Base-by-base conservation (phyloP, 2,329 filamentous ascomycete species). In the Cladobotryum protrusum region DNA sequence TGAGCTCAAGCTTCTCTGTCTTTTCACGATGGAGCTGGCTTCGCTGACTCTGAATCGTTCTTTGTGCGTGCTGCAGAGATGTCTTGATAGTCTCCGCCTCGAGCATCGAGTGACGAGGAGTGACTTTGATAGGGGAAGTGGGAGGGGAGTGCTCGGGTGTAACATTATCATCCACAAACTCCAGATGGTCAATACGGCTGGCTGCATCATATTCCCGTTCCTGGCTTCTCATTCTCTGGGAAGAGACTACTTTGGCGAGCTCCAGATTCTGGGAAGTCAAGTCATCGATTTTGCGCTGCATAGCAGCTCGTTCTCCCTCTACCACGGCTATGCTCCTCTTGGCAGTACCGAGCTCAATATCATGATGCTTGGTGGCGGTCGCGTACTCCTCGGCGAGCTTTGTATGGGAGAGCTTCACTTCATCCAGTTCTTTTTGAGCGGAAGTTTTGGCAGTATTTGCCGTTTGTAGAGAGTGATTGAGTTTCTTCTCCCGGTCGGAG, bases 21-120 rank as follows among this genome's bases (percentile, higher is more conserved):
- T 97, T 99, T 68, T 99, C 93, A 33, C 93, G 87, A 67, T 99
- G 92, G 43, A 97, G 87, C 61, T 91, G 95, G 66, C 87, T 90
- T 69, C 95, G 90, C 59, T 97, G 81, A 61, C 89, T 95, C 66
- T 97, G 92, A 52, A 99, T 96, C 71, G 95, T 96, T 51, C 92
- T 83, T 67, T 97, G 93, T 36, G 93, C 92, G 66, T 99, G 93
- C 58, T 90, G 86, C 24, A 97, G 78, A 20, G 92, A 96, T 48
- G 91, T 95, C 72, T 93, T 95, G 58, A 99, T 74, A 0, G 93
- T 99, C 71, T 99, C 93, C 0, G 89, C 86, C 68, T 99, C 93
- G n/a, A 99, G 78, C 69, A 89, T 85, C 35, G 88, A 85, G 67
- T 96, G 92, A 19, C 93, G 82, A 20, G 92, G 92, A 1, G 92